Evolutionary conservation across 257 asterid genomes (phyloP).

Genomic region (Ballota nigra): DNA sequence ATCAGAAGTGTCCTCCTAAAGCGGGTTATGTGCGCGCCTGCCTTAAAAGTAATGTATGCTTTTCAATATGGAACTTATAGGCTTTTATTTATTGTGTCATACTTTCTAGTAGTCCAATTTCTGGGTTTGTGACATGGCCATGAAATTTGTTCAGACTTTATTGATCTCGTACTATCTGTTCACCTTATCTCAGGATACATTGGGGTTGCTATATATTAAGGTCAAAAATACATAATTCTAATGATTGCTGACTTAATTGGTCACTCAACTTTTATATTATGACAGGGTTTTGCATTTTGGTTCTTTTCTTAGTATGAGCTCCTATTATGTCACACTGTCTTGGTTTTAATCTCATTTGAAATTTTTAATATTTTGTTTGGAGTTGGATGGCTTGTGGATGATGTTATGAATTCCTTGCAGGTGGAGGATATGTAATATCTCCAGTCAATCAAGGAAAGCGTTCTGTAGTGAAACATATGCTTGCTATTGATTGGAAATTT

Average conservation of each 20-base stretch:
- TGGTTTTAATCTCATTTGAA: constrained; percentile 11
- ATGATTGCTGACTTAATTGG: background rate
- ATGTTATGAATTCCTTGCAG: constrained; percentile 40
- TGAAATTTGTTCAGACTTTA: background rate
- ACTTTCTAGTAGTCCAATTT: constrained; percentile 2
- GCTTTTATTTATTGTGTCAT: background rate
- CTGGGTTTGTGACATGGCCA: background rate
- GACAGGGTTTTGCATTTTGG: background rate
- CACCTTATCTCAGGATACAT: background rate
- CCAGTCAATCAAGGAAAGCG: constrained; percentile 75
- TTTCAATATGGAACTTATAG: constrained; percentile 28
- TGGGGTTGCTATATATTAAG: background rate
- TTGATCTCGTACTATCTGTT: background rate
- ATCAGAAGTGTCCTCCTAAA: constrained; percentile 79
- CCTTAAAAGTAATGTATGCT: constrained; percentile 99
- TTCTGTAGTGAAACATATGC: constrained; percentile 90
- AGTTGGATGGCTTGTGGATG: constrained; percentile 27
- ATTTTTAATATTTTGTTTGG: constrained; percentile 9
- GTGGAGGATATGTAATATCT: constrained; percentile 94
- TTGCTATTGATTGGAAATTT: constrained; percentile 93
- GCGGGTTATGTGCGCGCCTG: constrained; percentile 90
- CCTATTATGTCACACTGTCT: constrained; percentile 15
- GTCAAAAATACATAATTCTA: background rate
- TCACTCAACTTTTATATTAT: constrained; percentile 6
- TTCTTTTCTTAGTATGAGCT: constrained; percentile 15